Evolutionary conservation across 805 yeast genomes (phyloP).

Genomic region (Kluyveromyces aestuarii): DNA sequence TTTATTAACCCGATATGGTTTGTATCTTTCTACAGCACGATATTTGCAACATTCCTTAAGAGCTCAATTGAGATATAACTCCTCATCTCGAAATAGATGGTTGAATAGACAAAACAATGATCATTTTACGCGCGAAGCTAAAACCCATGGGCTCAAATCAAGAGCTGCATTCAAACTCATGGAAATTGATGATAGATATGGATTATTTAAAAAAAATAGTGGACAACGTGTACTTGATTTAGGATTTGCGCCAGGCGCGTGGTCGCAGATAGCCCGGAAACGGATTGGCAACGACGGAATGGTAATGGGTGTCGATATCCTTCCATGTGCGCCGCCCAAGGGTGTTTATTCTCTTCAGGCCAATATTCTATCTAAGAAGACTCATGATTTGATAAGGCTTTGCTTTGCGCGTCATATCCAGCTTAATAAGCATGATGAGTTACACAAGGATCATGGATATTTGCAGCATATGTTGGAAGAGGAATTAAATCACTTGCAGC

Average conservation of each 20-base stretch:
- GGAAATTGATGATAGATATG: slow-evolving; percentile 60
- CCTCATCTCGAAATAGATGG: slow-evolving; percentile 64
- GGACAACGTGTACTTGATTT: slow-evolving; percentile 67
- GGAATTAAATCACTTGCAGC: slow-evolving; percentile 12
- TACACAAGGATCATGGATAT: slow-evolving; percentile 23
- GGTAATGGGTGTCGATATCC: slow-evolving; percentile 74
- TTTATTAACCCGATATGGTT: background rate
- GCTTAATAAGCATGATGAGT: slow-evolving; percentile 27
- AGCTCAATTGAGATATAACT: slow-evolving; percentile 17
- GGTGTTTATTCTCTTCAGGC: slow-evolving; percentile 84
- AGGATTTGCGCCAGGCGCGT: slow-evolving; percentile 92
- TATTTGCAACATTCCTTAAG: background rate
- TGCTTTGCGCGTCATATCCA: slow-evolving; percentile 34
- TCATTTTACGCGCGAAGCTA: slow-evolving; percentile 57
- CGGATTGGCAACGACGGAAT: slow-evolving; percentile 41
- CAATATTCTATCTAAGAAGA: slow-evolving; percentile 60
- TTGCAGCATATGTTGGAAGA: slow-evolving; percentile 14
- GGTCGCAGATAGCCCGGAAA: slow-evolving; percentile 78
- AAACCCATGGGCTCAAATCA: slow-evolving; percentile 52
- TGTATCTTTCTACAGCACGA: background rate
- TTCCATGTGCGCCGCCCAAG: slow-evolving; percentile 67
- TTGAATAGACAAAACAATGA: slow-evolving; percentile 61
- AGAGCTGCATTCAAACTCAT: slow-evolving; percentile 86
- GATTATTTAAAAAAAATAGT: slow-evolving; percentile 38
- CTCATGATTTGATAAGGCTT: slow-evolving; percentile 47